Evolutionary conservation across 495 filamentous ascomycete species (phyloP).

Genomic region (Tuber calosporum): DNA sequence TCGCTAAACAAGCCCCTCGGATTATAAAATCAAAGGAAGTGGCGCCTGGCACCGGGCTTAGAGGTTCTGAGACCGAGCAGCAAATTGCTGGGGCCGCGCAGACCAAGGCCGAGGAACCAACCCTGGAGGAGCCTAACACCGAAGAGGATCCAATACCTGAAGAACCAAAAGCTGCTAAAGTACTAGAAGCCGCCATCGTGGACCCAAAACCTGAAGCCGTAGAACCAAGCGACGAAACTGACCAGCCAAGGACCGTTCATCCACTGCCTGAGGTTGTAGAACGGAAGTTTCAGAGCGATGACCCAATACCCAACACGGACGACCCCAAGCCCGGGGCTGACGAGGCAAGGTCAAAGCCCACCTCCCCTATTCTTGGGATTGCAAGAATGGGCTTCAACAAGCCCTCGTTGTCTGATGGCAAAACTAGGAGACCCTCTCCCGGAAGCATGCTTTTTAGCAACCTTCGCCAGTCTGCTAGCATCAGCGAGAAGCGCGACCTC

Average conservation of each 20-base stretch:
- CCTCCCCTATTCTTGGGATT: not conserved
- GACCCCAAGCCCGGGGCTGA: conserved; percentile 12
- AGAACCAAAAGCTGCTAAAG: conserved; percentile 1
- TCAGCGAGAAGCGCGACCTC: not conserved
- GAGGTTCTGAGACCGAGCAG: conserved; percentile 11
- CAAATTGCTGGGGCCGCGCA: conserved; percentile 14
- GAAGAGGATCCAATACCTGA: not conserved
- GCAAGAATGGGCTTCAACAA: not conserved
- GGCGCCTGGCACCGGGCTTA: not conserved
- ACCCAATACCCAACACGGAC: conserved; percentile 15
- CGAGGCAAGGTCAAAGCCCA: conserved; percentile 9
- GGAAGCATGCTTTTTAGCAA: not conserved
- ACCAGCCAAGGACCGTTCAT: conserved; percentile 18
- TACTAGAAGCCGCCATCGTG: not conserved
- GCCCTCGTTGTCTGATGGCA: not conserved
- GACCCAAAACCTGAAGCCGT: conserved; percentile 3
- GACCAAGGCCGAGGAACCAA: not conserved
- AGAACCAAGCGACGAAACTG: conserved; percentile 8
- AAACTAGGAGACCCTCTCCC: not conserved
- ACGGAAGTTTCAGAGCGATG: conserved; percentile 7
- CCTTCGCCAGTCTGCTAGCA: not conserved
- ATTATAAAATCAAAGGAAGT: conserved; percentile 16
- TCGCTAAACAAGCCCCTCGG: not conserved
- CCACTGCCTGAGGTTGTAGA: not conserved
- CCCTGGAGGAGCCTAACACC: not conserved